Evolutionary conservation across 1,284 basidiomycete genomes (phyloP).

Genomic region (Trichosporon asahii): DNA sequence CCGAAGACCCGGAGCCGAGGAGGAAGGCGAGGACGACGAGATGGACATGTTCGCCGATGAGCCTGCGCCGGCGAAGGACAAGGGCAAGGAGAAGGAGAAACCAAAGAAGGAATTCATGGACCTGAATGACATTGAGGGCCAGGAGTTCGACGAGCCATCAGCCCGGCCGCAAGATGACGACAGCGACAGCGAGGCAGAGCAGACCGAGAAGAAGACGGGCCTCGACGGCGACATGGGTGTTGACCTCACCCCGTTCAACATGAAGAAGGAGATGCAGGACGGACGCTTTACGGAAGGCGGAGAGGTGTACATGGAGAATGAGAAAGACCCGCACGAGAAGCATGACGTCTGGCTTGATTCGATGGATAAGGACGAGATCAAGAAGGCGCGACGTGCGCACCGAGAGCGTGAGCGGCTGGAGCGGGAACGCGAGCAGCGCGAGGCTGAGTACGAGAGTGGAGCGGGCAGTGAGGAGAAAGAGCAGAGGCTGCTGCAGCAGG

Average conservation of each 20-base stretch:
- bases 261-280: conserved; percentile 97
- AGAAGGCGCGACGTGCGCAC: conserved; percentile 71
- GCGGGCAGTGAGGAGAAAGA: conserved; percentile 56
- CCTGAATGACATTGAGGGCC: conserved; percentile 90
- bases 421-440: conserved; percentile 63
- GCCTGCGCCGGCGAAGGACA: conserved; percentile 19
- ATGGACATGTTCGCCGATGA: conserved; percentile 76
- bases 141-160: conserved; percentile 64
- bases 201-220: conserved; percentile 24
- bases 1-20: conserved; percentile 55
- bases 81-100: conserved; percentile 30
- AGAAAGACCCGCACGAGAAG: conserved; percentile 76
- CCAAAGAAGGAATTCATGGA: conserved; percentile 70
- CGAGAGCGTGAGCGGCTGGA: conserved; percentile 64
- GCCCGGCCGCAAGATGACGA: conserved; percentile 68
- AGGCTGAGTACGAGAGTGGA: conserved; percentile 57
- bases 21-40: conserved; percentile 55
- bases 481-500: conserved; percentile 63
- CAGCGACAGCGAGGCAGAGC: conserved; percentile 27
- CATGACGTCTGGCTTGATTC: conserved; percentile 96
- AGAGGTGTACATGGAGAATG: conserved; percentile 71
- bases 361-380: conserved; percentile 79
- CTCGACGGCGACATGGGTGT: conserved; percentile 73
- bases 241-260: conserved; percentile 93
- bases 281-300: conserved; percentile 96